A percentile compares a stretch with the other conserved stretches of the same genome.
Evolutionary conservation across 2,329 filamentous ascomycete species (phyloP).

Genomic region (Penicillium paneum): DNA sequence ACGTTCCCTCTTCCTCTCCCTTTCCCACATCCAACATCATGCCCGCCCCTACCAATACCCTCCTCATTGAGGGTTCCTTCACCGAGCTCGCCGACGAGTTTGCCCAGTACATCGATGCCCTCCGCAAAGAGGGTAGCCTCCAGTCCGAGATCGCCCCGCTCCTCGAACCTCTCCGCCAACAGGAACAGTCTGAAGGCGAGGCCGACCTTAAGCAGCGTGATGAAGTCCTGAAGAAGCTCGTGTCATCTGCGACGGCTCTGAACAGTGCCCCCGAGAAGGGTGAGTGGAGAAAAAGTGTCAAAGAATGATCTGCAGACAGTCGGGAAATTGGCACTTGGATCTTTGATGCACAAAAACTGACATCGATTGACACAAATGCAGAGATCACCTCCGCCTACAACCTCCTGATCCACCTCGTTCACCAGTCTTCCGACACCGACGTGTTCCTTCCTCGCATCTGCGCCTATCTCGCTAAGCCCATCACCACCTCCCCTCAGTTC

Average conservation of each 20-base stretch:
- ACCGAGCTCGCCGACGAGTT: constrained; percentile 92
- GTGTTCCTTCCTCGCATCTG: constrained; percentile 86
- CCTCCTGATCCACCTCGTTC: constrained; percentile 87
- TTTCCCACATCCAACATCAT: constrained; percentile 40
- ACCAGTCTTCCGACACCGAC: constrained; percentile 79
- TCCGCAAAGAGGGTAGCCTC: constrained; percentile 63
- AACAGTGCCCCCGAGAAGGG: constrained; percentile 87
- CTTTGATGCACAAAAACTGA: constrained; percentile 13
- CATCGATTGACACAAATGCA: constrained; percentile 37
- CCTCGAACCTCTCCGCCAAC: constrained; percentile 56
- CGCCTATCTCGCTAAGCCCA: constrained; percentile 81
- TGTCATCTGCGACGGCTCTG: constrained; percentile 71
- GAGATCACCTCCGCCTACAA: constrained; percentile 97
- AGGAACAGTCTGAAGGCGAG: constrained; percentile 52
- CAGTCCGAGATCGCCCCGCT: constrained; percentile 67
- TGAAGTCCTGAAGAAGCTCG: constrained; percentile 84
- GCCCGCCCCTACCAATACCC: constrained; percentile 60
- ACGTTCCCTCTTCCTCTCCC: constrained; percentile 18
- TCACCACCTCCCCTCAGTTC: constrained; percentile 80
- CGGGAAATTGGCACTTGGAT: constrained; percentile 9
- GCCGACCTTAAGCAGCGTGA: constrained; percentile 63
- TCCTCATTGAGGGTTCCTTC: constrained; percentile 84
- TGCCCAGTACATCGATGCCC: constrained; percentile 84
- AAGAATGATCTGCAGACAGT: constrained; percentile 15
- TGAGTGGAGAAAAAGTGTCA: constrained; percentile 30